Evolutionary conservation across 306 rosid genomes (phyloP), one percentile per base, ranked within the genome.

Genomic region (Vigna trinervia): DNA sequence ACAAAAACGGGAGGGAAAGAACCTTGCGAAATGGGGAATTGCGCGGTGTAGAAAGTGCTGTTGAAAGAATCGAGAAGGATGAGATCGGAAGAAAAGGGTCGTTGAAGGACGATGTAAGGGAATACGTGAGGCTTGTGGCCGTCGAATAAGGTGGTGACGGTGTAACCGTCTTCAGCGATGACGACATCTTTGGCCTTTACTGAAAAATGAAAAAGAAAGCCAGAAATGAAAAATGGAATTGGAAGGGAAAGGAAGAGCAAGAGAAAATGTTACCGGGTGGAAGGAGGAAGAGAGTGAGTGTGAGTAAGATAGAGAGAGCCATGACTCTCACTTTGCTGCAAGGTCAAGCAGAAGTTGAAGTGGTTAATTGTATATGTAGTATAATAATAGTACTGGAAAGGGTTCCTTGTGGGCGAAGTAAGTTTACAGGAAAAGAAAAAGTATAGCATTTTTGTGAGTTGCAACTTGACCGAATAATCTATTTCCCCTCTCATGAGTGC

Each of bases 101-200:
- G 82, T 52, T 82, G 82, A 7, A 90, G 81, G 32, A 86, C 72
- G 13, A 85, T 9, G 52, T 17, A 34, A 0, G 92, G 93, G 47
- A 84, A 80, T 20, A 92, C 52, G 1, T 36, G 32, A 66, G 81
- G 75, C 79, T 88, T 90, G 89, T 88, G 75, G 64, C 97, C 97
- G 77, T 88, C 85, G 87, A 90, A 73, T 41, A 87, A 17, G 20
- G 97, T 92, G 78, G 80, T 73, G 52, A 92, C 82, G 0, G 88
- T 73, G 84, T 84, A 92, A 17, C 97, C 96, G 4, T 92, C 85
- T 65, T 90, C 97, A 0, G 71, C 56, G 11, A 88, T 78, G 9
- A 88, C 43, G 51, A 52, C n/a, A 1, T 50, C 22, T n/a, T 57
- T 66, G 58, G 88, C 76, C 12, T 79, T 32, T 59, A 38, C 96